These are phyloP conservation scores for Trichoderma reesei DNA, from an alignment of 495 filamentous ascomycete genomes.

Conservation along the genomic window DNA sequence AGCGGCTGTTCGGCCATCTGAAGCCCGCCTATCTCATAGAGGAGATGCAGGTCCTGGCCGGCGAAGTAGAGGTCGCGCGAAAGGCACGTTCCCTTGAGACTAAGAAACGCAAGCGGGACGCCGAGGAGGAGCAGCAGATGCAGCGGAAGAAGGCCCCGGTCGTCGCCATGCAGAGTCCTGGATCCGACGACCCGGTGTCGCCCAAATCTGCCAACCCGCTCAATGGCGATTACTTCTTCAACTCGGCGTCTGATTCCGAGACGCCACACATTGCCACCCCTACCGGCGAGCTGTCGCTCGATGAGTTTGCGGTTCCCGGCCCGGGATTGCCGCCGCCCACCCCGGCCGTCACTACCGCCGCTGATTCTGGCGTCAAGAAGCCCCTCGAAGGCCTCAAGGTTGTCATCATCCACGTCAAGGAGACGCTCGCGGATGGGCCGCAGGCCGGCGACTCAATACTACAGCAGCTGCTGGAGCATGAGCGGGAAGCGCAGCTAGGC, in stretches of 20 bases:
- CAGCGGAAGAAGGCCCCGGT: conserved; percentile 12
- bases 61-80: conserved; percentile 44
- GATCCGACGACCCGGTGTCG: conserved; percentile 26
- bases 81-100: conserved; percentile 17
- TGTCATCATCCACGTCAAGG: conserved; percentile 76
- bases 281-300: conserved; percentile 27
- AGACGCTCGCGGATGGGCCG: conserved; percentile 55
- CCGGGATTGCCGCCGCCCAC: conserved; percentile 2
- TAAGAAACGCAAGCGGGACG: conserved; percentile 14
- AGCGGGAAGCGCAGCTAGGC: conserved; percentile 52
- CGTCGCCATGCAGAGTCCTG: not conserved
- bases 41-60: conserved; percentile 65
- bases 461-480: conserved; percentile 52
- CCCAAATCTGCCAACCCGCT: conserved; percentile 26
- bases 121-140: conserved; percentile 18
- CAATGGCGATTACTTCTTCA: not conserved
- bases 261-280: conserved; percentile 15
- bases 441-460: conserved; percentile 55
- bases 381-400: conserved; percentile 40
- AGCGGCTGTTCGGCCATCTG: conserved; percentile 77
- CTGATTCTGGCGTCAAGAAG: not conserved
- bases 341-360: conserved; percentile 21
- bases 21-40: conserved; percentile 68
- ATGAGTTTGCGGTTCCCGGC: conserved; percentile 20
- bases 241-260: not conserved